Evolutionary conservation across 768 basidiomycete species (phyloP), one percentile per base, ranked within the genome.

Genomic region (Trametes punicea): DNA sequence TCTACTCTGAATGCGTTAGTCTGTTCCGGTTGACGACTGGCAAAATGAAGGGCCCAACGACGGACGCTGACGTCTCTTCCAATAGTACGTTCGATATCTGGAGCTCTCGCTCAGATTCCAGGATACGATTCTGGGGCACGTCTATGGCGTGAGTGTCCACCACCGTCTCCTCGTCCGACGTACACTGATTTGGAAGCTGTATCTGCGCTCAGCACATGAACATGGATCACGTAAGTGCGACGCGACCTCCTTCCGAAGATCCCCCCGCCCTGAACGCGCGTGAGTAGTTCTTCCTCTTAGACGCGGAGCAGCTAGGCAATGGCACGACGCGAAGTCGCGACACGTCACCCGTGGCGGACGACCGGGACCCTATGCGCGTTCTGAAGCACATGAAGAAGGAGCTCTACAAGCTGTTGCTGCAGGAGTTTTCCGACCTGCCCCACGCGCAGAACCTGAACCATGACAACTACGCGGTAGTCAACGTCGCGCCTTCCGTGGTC

Each of bases 1-100:
- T 88, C 70, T 93, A 87, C 68, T 83, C 87, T 15, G 90, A 89
- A 75, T 93, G 92, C 71, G 90, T 91, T 69, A 74, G 88, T 74
- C 31, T 51, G 48, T 54, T 57, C 55, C 33, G 44, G 36, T 45
- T 52, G 30, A 40, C 50, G 48, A 42, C 31, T 61, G 30, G 29
- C 54, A 50, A 11, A 39, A 40, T 29, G 46, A 45, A 34, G 31
- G 13, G 41, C 10, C 33, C 51, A 18, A 38, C 15, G 23, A 36
- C 61, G 63, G 52, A 65, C 54, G 49, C 50, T 60, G 55, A 51
- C 60, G 11, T 26, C 26, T 26, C 13, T 62, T 56, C 41, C 27
- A 23, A 44, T 63, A 76, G 80, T 87, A 85, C 67, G 77, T 81
- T 57, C 84, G 84, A 31, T 89, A 88, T 64, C 77, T 77, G 36